Evolutionary conservation across 257 asterid genomes (phyloP), one percentile per base, ranked within the genome.

Genomic region (Leptodermis oblonga): DNA sequence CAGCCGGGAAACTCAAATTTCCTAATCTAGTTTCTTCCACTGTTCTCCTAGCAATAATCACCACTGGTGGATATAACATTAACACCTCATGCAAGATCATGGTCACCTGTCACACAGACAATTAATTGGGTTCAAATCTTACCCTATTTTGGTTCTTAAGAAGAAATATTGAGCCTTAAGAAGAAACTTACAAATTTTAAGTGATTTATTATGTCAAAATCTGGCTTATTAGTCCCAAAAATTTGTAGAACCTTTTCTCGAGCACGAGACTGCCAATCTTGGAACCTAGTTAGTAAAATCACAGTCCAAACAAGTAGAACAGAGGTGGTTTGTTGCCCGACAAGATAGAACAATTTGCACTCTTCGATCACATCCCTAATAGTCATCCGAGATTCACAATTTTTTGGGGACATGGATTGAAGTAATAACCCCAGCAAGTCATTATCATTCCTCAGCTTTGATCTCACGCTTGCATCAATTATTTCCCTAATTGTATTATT

Each of bases 351-450:
- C 2, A 58, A 42, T 26, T 60, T 67, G 48, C 78, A 74, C 36
- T 74, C 69, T 48, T 74, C 73, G 26, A 74, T 62, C 17, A 67
- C 41, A 2, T 77, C 78, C 46, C 68, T 70, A 12, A 73, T 65
- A 31, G 23, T 73, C 69, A 77, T 60, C 8, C 13, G 25, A 0
- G 17, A 34, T 1, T 65, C 71, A 11, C 37, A 53, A n/a, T n/a
- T n/a, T 68, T 77, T 77, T 37, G 68, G 67, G 26, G 54, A 42
- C 37, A 42, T 68, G 1, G 78, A 77, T 41, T 62, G 72, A 26
- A 77, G 64, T n/a, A 77, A 60, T 22, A 68, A 52, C 17, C 72
- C 71, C 48, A 77, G 53, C 41, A 77, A 67, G 26, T 77, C 81
- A 1, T 52, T 4, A 60, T 49, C 71, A 7, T 46, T 48, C 25